A percentile compares a stretch with the other conserved stretches of the same genome.
These are phyloP conservation scores for Gaultheria prostrata DNA, from an alignment of 148 eudicot genomes.

Conservation along the genomic window DNA sequence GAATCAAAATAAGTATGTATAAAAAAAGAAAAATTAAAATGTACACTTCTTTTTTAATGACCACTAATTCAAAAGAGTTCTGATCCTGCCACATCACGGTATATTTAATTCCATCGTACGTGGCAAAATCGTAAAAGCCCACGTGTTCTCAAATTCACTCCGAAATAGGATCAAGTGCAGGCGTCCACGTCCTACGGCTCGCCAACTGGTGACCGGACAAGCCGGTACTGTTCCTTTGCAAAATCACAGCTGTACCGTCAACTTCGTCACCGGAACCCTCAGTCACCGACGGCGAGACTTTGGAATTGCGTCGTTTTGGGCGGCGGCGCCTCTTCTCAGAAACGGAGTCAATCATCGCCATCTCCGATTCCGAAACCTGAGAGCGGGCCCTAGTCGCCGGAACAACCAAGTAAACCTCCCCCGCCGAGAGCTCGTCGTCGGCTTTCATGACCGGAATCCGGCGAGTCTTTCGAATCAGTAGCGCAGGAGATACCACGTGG, in stretches of 20 bases:
- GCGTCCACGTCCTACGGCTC: constrained; percentile 29
- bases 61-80: not conserved
- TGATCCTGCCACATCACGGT: not conserved
- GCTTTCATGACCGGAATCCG: constrained; percentile 34
- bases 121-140: not conserved
- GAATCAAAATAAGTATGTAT: no score
- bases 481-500: constrained; percentile 25
- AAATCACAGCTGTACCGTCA: not conserved
- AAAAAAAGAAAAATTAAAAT: not conserved
- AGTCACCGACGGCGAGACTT: constrained; percentile 22
- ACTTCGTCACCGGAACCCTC: constrained; percentile 8
- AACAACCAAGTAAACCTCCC: constrained; percentile 32
- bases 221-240: constrained; percentile 15
- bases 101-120: not conserved
- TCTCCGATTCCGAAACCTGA: constrained; percentile 26
- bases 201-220: constrained; percentile 18
- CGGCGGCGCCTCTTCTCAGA: constrained; percentile 11
- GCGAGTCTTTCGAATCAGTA: constrained; percentile 15
- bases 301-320: constrained; percentile 23
- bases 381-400: constrained; percentile 32
- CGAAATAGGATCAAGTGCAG: constrained; percentile 37
- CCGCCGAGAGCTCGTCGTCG: constrained; percentile 29
- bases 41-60: not conserved
- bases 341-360: constrained; percentile 24
- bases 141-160: constrained; percentile 20